phyloP scores from a whole-genome alignment of 495 filamentous ascomycete species.

The Darksidea phi region DNA sequence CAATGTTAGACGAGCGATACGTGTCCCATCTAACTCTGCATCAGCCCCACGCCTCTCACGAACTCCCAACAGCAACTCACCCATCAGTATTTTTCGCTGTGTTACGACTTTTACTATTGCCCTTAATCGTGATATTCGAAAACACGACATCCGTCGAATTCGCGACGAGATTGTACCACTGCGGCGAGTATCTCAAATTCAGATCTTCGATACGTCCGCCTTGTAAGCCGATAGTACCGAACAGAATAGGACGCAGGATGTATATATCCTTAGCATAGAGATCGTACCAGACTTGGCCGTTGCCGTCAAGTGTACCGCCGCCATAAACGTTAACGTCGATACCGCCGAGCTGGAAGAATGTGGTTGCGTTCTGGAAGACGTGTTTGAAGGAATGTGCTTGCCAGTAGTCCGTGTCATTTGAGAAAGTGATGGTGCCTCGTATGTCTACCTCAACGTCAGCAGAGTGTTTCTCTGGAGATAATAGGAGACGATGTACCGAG shows the following conservation, averaged over 20 bases:
- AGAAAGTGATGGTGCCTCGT: conserved; percentile 58
- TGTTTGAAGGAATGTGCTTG: conserved; percentile 60
- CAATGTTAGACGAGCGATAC: conserved; percentile 60
- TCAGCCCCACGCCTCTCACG: background rate
- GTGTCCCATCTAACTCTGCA: conserved; percentile 48
- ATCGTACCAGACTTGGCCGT: conserved; percentile 72
- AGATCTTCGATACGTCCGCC: conserved; percentile 61
- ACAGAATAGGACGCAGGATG: conserved; percentile 59
- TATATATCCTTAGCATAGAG: conserved; percentile 38
- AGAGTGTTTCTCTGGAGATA: too few species aligned
- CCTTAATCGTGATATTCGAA: conserved; percentile 63
- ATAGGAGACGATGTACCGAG: conserved; percentile 43
- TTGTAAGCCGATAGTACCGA: conserved; percentile 62
- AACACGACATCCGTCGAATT: conserved; percentile 67
- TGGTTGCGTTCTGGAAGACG: conserved; percentile 63
- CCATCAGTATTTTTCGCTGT: conserved; percentile 66
- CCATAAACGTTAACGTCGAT: conserved; percentile 69
- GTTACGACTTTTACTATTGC: conserved; percentile 52
- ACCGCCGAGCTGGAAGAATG: conserved; percentile 69
- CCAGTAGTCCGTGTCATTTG: conserved; percentile 67
- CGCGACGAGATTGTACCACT: conserved; percentile 68
- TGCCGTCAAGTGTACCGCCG: conserved; percentile 61
- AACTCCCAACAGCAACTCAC: background rate
- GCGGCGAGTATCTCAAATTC: conserved; percentile 62
- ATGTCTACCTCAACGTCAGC: conserved; percentile 46